Base-by-base conservation (phyloP, 345 rosid genomes). In the Salix exigua region DNA sequence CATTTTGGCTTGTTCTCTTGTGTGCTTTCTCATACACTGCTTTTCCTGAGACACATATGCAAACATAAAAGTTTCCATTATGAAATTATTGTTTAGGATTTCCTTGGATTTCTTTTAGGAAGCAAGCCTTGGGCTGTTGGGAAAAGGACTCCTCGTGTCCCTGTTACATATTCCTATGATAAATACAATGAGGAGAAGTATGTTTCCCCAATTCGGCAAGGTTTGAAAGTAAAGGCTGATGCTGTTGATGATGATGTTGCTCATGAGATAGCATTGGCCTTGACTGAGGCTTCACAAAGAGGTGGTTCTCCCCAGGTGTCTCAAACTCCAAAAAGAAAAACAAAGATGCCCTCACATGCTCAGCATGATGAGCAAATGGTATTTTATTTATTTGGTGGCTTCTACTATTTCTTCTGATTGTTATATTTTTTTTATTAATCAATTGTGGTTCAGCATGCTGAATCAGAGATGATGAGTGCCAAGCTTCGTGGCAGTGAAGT, bases 61-160 rank as follows among this genome's bases (percentile, higher is more conserved):
- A 55, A 55, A 1, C 26, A n/a, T 13, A 55, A 55, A 35, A 37
- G 53, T 51, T 46, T 55, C 46, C 33, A 67, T 40, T 72, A 50
- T 62, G 50, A 42, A 64, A 63, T 23, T 40, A 48, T 77, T 42
- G 21, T 61, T 73, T 46, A 75, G 50, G 66, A 65, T 83, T 26
- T 75, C 74, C 68, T 83, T 66, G 58, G 26, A 72, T 79, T 77
- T 78, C 71, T 82, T 78, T 55, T 82, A 92, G 97, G 84, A 79
- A 88, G 86, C 83, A 77, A 83, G 84, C 90, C 94, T 33, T 93
- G 94, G 79, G 93, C 93, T 75, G 94, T 92, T 83, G 97, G 94
- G 55, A 92, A 89, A 88, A 85, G 97, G 87, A 92, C 93, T 67
- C 97, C 97, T 75, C 89, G 97, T 74, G 88, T 92, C 68, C 93